Percentiles rank a stretch among this genome's conserved stretches.
Evolutionary conservation across 495 filamentous ascomycete genomes (phyloP).

Genomic region (Xylaria telfairii): DNA sequence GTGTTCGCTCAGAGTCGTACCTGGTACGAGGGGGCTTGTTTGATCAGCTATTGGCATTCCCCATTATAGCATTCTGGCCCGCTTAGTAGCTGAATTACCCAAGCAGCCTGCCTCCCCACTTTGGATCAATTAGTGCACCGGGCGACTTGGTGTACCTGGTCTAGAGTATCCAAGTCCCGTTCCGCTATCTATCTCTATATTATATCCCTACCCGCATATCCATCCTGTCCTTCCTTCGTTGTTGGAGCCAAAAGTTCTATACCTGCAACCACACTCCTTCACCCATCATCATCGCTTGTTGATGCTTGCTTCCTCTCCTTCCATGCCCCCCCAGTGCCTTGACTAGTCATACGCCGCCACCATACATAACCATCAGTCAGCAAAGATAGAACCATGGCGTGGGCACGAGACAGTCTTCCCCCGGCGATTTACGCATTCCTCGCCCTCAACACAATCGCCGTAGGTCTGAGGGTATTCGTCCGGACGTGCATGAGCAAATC

Average conservation of each 20-base stretch:
- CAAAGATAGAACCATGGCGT: slow-evolving; percentile 21
- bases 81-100: slow-evolving; percentile 16
- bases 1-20: not conserved
- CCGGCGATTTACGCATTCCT: slow-evolving; percentile 26
- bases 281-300: not conserved
- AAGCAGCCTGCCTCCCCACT: not conserved
- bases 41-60: slow-evolving; percentile 21
- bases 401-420: slow-evolving; percentile 28
- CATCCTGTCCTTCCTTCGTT: not conserved
- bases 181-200: slow-evolving; percentile 14
- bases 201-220: not conserved
- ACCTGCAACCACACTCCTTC: not conserved
- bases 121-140: slow-evolving; percentile 2
- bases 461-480: slow-evolving; percentile 21
- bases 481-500: slow-evolving; percentile 27
- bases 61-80: slow-evolving; percentile 16
- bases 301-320: not conserved
- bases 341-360: slow-evolving; percentile 9
- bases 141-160: too few species aligned
- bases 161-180: not conserved
- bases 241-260: not conserved
- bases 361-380: slow-evolving; percentile 4
- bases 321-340: slow-evolving; percentile 3
- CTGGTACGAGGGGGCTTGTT: slow-evolving; percentile 3
- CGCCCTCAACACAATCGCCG: slow-evolving; percentile 22